Evolutionary conservation across 768 basidiomycete species (phyloP).

Genomic region (Lanmaoa rubissima): DNA sequence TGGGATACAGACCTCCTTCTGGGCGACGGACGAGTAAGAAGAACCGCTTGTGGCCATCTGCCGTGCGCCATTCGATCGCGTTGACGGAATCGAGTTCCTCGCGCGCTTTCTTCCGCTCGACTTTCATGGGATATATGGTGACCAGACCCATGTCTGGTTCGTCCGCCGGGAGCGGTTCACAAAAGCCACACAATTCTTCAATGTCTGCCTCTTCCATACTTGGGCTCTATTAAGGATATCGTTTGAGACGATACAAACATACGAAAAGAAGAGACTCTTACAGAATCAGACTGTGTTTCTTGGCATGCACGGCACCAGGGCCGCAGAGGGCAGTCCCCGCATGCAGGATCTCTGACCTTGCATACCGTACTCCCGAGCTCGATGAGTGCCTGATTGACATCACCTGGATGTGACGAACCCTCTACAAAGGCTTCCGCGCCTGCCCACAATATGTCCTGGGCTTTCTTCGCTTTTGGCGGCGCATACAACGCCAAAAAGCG

Average conservation of each 20-base stretch:
- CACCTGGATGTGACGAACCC: constrained; percentile 57
- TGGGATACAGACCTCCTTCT: constrained; percentile 59
- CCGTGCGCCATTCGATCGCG: constrained; percentile 74
- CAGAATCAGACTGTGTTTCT: constrained; percentile 11
- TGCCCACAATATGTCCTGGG: constrained; percentile 80
- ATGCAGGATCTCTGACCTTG: constrained; percentile 78
- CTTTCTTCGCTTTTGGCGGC: constrained; percentile 73
- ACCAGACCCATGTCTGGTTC: constrained; percentile 37
- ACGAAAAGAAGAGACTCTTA: constrained; percentile 1
- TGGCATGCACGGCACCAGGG: constrained; percentile 66
- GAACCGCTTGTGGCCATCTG: constrained; percentile 43
- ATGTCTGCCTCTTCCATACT: constrained; percentile 48
- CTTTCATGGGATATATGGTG: constrained; percentile 85
- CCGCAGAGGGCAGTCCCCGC: constrained; percentile 68
- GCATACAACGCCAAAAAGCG: constrained; percentile 82
- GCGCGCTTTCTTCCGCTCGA: constrained; percentile 75
- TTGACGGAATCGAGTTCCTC: constrained; percentile 85
- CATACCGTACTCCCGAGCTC: constrained; percentile 94
- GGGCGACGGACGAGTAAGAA: constrained; percentile 83
- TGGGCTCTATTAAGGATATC: not conserved
- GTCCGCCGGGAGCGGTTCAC: constrained; percentile 50
- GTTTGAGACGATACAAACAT: not conserved
- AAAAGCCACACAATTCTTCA: constrained; percentile 73
- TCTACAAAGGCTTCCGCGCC: constrained; percentile 71
- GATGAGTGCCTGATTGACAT: constrained; percentile 91